A percentile compares a stretch with the other conserved stretches of the same genome.
Evolutionary conservation across 805 yeast genomes (phyloP).

Genomic region (Kodamaea fukazawae): DNA sequence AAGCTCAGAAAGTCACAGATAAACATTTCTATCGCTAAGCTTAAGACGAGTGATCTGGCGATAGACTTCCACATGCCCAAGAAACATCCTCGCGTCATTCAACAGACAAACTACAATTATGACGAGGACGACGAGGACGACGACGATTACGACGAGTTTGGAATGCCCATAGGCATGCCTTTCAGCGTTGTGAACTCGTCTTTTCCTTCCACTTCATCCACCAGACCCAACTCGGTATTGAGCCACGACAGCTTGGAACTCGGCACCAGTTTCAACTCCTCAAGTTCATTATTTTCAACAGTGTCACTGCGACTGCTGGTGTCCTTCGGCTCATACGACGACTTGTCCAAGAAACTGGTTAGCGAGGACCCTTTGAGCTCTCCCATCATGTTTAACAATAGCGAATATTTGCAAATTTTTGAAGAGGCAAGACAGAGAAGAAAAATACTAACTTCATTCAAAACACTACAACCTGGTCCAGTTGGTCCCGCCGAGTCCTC

Average conservation of each 20-base stretch:
- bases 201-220: slow-evolving; percentile 32
- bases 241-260: slow-evolving; percentile 26
- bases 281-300: slow-evolving; percentile 5
- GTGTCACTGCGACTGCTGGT: slow-evolving; percentile 10
- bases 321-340: slow-evolving; percentile 9
- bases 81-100: neutral
- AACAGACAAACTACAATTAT: neutral
- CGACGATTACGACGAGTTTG: slow-evolving; percentile 45
- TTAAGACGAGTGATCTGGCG: slow-evolving; percentile 12
- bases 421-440: slow-evolving; percentile 25
- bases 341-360: slow-evolving; percentile 7
- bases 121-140: slow-evolving; percentile 14
- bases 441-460: slow-evolving; percentile 21
- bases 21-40: slow-evolving; percentile 22
- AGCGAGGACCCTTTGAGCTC: slow-evolving; percentile 8
- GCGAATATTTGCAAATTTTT: slow-evolving; percentile 21
- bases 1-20: slow-evolving; percentile 24
- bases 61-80: neutral
- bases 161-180: slow-evolving; percentile 2
- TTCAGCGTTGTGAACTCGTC: slow-evolving; percentile 9
- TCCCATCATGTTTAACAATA: slow-evolving; percentile 26
- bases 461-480: slow-evolving; percentile 6
- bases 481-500: neutral
- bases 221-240: slow-evolving; percentile 46
- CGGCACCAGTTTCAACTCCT: slow-evolving; percentile 1